phyloP scores from a whole-genome alignment of 176 grass and related monocot genomes.

The Urochloa ruziziensis region DNA sequence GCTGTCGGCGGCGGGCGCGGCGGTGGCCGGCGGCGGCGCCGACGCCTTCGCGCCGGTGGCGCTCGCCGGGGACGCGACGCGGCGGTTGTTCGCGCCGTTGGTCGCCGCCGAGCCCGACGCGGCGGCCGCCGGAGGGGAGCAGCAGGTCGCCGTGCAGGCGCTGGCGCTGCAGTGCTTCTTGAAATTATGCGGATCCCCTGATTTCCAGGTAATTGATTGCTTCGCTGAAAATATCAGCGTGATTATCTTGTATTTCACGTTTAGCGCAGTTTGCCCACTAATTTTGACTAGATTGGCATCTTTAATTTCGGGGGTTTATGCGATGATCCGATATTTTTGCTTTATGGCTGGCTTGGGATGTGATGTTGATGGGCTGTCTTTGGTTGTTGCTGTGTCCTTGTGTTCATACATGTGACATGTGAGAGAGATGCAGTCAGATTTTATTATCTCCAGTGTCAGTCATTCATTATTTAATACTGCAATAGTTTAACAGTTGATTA shows the following conservation, averaged over 20 bases:
- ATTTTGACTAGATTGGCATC: neutral
- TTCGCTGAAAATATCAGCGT: conserved; percentile 23
- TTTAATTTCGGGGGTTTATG: neutral
- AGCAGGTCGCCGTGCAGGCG: conserved; percentile 68
- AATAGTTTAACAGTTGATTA: conserved; percentile 8
- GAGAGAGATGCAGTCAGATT: neutral
- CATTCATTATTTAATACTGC: neutral
- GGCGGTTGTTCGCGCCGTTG: conserved; percentile 61
- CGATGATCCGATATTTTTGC: conserved; percentile 38
- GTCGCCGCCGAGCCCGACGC: conserved; percentile 47
- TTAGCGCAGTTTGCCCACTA: neutral
- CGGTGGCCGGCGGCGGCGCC: conserved; percentile 16
- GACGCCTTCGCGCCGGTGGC: conserved; percentile 41
- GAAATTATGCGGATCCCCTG: conserved; percentile 40
- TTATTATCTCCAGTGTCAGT: conserved; percentile 3
- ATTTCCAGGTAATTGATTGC: conserved; percentile 70
- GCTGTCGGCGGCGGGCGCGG: conserved; percentile 11
- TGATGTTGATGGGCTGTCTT: conserved; percentile 34
- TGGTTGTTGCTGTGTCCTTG: conserved; percentile 31
- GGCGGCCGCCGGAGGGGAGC: conserved; percentile 4
- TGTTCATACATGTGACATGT: conserved; percentile 12
- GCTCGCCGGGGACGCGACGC: conserved; percentile 20
- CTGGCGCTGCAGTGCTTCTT: conserved; percentile 61
- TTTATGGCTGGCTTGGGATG: neutral
- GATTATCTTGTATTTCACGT: neutral